These are phyloP conservation scores for Scheffersomyces ergatensis DNA, from an alignment of 805 yeast species.

Conservation along the genomic window DNA sequence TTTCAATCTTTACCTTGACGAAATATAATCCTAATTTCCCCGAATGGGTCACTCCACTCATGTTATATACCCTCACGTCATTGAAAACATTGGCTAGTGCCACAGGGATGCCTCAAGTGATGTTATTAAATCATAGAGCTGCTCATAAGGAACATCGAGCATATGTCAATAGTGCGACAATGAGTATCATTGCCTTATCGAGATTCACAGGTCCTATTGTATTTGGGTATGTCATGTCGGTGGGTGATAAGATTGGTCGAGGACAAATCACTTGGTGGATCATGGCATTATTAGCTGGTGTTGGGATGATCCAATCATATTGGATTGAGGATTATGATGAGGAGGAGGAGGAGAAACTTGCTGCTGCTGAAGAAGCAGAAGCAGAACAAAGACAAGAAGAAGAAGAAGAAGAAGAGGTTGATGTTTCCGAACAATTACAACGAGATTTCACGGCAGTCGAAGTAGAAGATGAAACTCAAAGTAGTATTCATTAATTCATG, in stretches of 20 bases:
- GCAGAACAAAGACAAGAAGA: too few relatives aligned
- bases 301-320: constrained; percentile 27
- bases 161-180: constrained; percentile 30
- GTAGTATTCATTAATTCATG: not conserved
- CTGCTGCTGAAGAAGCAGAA: not conserved
- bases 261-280: constrained; percentile 37
- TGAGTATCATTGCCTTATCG: constrained; percentile 33
- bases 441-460: not conserved
- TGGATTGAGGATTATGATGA: constrained; percentile 27
- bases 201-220: constrained; percentile 30
- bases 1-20: constrained; percentile 28
- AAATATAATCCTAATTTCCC: constrained; percentile 24
- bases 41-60: constrained; percentile 24
- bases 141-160: constrained; percentile 33
- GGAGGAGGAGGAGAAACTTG: constrained; percentile 5
- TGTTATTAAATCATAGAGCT: constrained; percentile 33
- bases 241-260: constrained; percentile 21
- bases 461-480: constrained; percentile 1
- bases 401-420: not conserved
- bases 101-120: constrained; percentile 36
- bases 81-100: constrained; percentile 30
- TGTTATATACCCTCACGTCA: constrained; percentile 29
- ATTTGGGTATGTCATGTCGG: constrained; percentile 33
- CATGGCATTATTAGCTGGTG: constrained; percentile 23
- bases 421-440: not conserved